Base-by-base conservation (phyloP, 192 early-diverging fungal genomes). In the Fimicolochytrium jonesii region DNA sequence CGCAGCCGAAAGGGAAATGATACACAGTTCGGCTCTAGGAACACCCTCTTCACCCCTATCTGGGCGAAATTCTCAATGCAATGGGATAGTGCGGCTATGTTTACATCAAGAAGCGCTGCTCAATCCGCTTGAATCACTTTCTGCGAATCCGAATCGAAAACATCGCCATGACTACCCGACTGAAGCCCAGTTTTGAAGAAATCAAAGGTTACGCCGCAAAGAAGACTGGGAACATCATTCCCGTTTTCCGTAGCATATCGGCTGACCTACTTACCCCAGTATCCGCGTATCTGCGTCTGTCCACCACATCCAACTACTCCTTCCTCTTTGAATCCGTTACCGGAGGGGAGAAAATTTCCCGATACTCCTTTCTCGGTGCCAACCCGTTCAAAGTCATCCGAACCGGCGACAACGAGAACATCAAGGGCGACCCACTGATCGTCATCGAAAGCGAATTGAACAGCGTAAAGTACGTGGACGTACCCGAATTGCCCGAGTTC, bases 211-310 rank as follows among this genome's bases (percentile, higher is more conserved):
- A 56, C 22, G 55, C 63, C 17, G 28, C 18, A 10, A 3, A 9
- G 18, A 52, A 54, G 23, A 41, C 62, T 11, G 66, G 66, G 18
- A 68, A 68, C 50, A 41, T 61, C 44, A 91, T 98, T 50, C 97
- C 97, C 20, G 84, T 98, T 52, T 97, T 88, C 79, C 78, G 82
- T 34, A 85, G 89, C 61, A 84, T 97, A 34, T 86, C 87, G 13
- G 88, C 89, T 30, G 97, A 99, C 69, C 80, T 98, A 52, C 79
- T 97, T 31, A 99, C 97, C 5, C 97, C 97, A 28, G 93, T 99
- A 17, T 86, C 91, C 18, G 95, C 93, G 20, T 99, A 97, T 63
- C 87, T 98, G 59, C 90, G 89, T 66, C 81, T 97, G 18, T 77
- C 92, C 18, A 34, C 55, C 29, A 48, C 60, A 42, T 57, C 37